These are phyloP conservation scores for Picochlorum costavermella DNA, from an alignment of 139 green algal species.

Conservation along the genomic window DNA sequence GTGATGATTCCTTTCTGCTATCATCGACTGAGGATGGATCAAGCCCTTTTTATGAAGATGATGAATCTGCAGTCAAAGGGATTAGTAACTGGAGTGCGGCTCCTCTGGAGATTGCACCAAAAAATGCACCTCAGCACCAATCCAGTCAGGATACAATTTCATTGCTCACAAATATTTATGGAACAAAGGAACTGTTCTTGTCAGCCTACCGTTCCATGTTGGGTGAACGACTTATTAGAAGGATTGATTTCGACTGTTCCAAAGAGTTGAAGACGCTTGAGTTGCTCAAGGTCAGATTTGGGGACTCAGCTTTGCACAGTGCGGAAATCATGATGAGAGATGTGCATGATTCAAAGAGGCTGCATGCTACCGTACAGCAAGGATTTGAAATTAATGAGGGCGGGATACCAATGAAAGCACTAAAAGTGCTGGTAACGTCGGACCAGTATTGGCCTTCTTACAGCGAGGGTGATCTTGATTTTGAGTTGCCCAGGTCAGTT, in stretches of 20 bases:
- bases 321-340: constrained; percentile 72
- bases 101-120: constrained; percentile 12
- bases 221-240: constrained; percentile 69
- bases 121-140: constrained; percentile 15
- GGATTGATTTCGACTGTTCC: constrained; percentile 67
- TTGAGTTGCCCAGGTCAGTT: constrained; percentile 43
- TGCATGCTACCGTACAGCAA: constrained; percentile 63
- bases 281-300: constrained; percentile 90
- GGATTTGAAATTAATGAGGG: background rate
- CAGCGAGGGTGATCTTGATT: constrained; percentile 19
- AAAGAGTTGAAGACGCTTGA: constrained; percentile 85
- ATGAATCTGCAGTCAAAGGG: constrained; percentile 19
- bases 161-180: constrained; percentile 79
- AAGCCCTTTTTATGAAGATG: constrained; percentile 15
- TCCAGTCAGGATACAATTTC: constrained; percentile 56
- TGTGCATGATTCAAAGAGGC: constrained; percentile 82
- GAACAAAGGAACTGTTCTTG: constrained; percentile 77
- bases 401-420: constrained; percentile 10
- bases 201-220: constrained; percentile 85
- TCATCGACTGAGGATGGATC: constrained; percentile 30
- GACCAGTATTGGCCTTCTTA: constrained; percentile 81
- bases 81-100: constrained; percentile 32
- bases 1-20: constrained; percentile 39
- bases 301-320: constrained; percentile 67
- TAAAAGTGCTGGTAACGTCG: constrained; percentile 66